phyloP scores from a whole-genome alignment of 768 basidiomycete species.

The Krasilnikovozyma curviuscula region DNA sequence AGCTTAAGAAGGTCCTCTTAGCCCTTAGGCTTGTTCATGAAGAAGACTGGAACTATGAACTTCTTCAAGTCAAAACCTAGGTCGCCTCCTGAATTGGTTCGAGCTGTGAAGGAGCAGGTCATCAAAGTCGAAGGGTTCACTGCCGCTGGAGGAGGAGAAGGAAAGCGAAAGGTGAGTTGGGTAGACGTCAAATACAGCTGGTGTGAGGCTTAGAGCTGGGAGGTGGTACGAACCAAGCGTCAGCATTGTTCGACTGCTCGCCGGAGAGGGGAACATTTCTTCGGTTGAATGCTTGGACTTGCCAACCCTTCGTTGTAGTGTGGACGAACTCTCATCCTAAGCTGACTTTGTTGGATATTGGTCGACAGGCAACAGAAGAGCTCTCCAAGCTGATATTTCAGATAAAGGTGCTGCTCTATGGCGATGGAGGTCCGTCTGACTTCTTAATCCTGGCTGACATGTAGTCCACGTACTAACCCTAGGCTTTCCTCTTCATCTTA shows the following conservation, averaged over 20 bases:
- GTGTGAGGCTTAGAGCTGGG: background rate
- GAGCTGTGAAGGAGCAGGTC: slow-evolving; percentile 5
- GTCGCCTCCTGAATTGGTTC: slow-evolving; percentile 9
- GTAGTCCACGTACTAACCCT: background rate
- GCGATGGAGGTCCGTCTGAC: slow-evolving; percentile 53
- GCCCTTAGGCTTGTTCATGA: background rate
- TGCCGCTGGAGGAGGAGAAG: slow-evolving; percentile 32
- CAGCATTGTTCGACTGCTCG: background rate
- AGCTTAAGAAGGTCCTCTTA: too few species aligned
- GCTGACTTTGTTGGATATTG: background rate
- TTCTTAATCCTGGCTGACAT: background rate
- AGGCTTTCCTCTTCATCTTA: background rate
- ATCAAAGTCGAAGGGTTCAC: slow-evolving; percentile 1
- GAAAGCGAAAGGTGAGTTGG: slow-evolving; percentile 50
- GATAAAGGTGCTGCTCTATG: slow-evolving; percentile 69
- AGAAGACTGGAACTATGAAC: slow-evolving; percentile 1
- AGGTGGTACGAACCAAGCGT: too few species aligned
- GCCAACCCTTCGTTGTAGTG: background rate
- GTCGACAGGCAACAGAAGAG: slow-evolving; percentile 59
- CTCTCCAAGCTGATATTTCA: slow-evolving; percentile 74
- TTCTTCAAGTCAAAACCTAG: slow-evolving; percentile 10
- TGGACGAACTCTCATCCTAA: background rate
- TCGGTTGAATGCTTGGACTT: background rate
- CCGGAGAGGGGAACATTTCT: background rate
- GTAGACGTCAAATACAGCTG: background rate